Base-by-base conservation (phyloP, 2,329 filamentous ascomycete species). In the Fusarium veterinarium region DNA sequence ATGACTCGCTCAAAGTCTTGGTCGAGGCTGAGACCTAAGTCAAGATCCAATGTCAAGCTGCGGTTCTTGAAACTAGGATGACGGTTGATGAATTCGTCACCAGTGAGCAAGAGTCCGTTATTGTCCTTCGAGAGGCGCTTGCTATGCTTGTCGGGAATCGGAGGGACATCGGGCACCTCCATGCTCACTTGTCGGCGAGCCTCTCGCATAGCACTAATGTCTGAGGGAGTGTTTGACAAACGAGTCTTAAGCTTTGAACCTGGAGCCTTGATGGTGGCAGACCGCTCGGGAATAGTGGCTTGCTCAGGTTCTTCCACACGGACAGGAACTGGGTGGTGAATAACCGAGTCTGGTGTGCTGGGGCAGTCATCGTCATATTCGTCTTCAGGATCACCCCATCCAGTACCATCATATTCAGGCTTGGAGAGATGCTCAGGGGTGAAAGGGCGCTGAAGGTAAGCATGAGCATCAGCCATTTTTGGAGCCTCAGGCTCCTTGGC, bases 1-100 rank as follows among this genome's bases (percentile, higher is more conserved):
- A 98, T 97, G 62, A 98, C 93, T 68, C 95, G 90, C 78, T 98
- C 95, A 82, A 98, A 98, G 80, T 98, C 96, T 77, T 93, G 90
- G 78, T 97, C 94, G 49, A 98, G 89, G 72, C 94, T 95, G 71
- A 97, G 91, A 69, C 93, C 93, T 61, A 96, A 88, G 78, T 95
- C 94, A 72, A 95, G 91, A 78, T 93, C 91, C 74, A 97, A 84
- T 12, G 94, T 94, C 71, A 98, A 88, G 77, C 96, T 95, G 55
- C 94, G 89, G 77, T 94, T 92, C 81, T 95, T 92, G 76, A 95
- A 90, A 82, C 92, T 95, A 48, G 91, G 89, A 73, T 92, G 88
- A 52, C 93, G 88, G 59, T 90, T 87, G 14, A 89, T 76, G 76
- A 84, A 87, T 37, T 86, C 84, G 19, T 81, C 79, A 19, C 79